phyloP scores from a whole-genome alignment of 768 basidiomycete genomes.

The Naganishia kalamii region DNA sequence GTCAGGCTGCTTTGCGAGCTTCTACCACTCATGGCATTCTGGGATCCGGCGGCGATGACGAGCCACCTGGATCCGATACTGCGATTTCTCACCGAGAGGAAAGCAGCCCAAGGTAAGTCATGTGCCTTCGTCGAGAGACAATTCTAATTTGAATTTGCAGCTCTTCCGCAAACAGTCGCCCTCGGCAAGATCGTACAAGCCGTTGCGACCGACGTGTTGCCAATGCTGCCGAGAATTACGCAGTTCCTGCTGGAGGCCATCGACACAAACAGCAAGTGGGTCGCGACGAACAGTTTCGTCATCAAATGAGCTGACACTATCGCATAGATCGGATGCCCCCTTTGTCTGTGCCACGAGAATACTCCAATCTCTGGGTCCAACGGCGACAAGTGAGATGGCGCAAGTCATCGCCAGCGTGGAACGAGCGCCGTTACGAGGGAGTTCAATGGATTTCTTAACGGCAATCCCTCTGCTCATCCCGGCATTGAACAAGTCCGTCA shows the following conservation, averaged over 20 bases:
- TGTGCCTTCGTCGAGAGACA: not conserved
- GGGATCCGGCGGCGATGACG: not conserved
- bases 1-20: slow-evolving; percentile 1
- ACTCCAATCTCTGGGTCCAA: slow-evolving; percentile 9
- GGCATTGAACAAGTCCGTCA: not conserved
- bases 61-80: slow-evolving; percentile 2
- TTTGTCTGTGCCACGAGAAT: slow-evolving; percentile 7
- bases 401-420: slow-evolving; percentile 7
- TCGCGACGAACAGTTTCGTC: not conserved
- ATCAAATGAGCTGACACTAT: not conserved
- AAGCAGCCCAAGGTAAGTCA: not conserved
- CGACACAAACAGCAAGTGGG: slow-evolving; percentile 9
- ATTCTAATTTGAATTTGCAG: not conserved
- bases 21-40: slow-evolving; percentile 9
- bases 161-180: not conserved
- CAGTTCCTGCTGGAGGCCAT: slow-evolving; percentile 8
- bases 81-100: not conserved
- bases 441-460: slow-evolving; percentile 5
- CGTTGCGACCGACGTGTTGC: slow-evolving; percentile 10
- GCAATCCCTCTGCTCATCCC: slow-evolving; percentile 9
- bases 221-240: not conserved
- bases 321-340: not conserved
- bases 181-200: slow-evolving; percentile 14
- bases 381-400: slow-evolving; percentile 5
- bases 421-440: not conserved